Evolutionary conservation across 148 eudicot genomes (phyloP).

Genomic region (Fagopyrum tataricum): DNA sequence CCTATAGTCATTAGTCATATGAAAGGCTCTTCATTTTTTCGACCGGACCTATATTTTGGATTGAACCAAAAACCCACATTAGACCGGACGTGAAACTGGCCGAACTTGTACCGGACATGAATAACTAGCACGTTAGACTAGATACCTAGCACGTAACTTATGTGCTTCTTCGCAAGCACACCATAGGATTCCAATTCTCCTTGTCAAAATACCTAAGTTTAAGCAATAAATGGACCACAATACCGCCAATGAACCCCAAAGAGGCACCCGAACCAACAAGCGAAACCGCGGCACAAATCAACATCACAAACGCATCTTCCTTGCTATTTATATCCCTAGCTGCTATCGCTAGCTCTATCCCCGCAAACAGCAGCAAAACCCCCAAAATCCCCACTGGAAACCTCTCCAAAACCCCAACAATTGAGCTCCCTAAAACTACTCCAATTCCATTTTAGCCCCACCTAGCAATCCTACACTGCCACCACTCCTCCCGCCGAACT

Average conservation of each 20-base stretch:
- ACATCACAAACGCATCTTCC: slow-evolving; percentile 62
- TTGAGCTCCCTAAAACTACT: slow-evolving; percentile 57
- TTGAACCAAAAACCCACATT: no score
- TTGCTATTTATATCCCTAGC: slow-evolving; percentile 72
- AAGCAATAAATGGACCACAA: slow-evolving; percentile 52
- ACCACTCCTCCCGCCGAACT: slow-evolving; percentile 88
- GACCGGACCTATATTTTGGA: no score
- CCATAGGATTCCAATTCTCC: background rate
- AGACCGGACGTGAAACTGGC: no score
- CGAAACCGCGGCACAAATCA: slow-evolving; percentile 63
- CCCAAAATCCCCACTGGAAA: slow-evolving; percentile 85
- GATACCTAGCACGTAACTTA: no score
- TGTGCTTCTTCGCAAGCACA: background rate
- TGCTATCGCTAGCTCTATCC: slow-evolving; percentile 77
- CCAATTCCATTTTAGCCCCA: slow-evolving; percentile 52
- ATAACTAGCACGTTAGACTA: no score
- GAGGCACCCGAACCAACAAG: slow-evolving; percentile 66
- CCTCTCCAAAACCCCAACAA: slow-evolving; percentile 50
- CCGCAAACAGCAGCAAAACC: slow-evolving; percentile 71
- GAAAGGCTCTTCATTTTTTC: no score
- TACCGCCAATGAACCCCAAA: slow-evolving; percentile 63
- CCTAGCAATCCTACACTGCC: slow-evolving; percentile 78
- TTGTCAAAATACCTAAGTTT: slow-evolving; percentile 32
- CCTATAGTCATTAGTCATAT: no score
- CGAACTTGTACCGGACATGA: no score